phyloP scores from a whole-genome alignment of 2,329 filamentous ascomycete genomes.

The Diplodia intermedia region DNA sequence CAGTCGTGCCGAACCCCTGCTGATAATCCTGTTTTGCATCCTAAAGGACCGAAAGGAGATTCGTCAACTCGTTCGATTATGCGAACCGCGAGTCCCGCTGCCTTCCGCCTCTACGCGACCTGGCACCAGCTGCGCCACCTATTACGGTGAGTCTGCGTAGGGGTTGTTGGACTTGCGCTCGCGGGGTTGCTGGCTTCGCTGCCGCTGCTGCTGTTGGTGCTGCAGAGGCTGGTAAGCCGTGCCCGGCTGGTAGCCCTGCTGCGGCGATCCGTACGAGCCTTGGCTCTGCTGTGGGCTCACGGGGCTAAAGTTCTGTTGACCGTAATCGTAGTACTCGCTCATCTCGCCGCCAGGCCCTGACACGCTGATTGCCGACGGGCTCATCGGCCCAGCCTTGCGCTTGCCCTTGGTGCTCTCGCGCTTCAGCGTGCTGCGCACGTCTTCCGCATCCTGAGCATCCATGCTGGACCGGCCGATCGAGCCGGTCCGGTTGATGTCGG shows the following conservation, averaged over 20 bases:
- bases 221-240: slow-evolving; percentile 11
- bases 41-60: slow-evolving; percentile 21
- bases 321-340: slow-evolving; percentile 20
- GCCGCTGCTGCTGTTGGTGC: slow-evolving; percentile 1
- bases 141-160: slow-evolving; percentile 6
- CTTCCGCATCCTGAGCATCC: slow-evolving; percentile 53
- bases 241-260: slow-evolving; percentile 6
- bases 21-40: slow-evolving; percentile 8
- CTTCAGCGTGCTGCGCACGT: slow-evolving; percentile 54
- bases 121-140: not conserved
- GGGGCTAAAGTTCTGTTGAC: slow-evolving; percentile 19
- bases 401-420: slow-evolving; percentile 55
- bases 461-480: slow-evolving; percentile 48
- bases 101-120: not conserved
- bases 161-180: slow-evolving; percentile 17
- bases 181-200: slow-evolving; percentile 16
- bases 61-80: slow-evolving; percentile 22
- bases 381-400: slow-evolving; percentile 42
- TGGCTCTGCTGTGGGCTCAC: slow-evolving; percentile 27
- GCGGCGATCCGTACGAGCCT: slow-evolving; percentile 12
- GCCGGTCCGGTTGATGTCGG: slow-evolving; percentile 39
- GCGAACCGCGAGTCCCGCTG: not conserved
- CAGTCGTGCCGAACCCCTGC: not conserved
- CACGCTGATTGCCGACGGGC: slow-evolving; percentile 24
- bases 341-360: slow-evolving; percentile 2